Conservation (phyloP, 2,329 filamentous ascomycete genomes). For the Verticillium dahliae region DNA sequence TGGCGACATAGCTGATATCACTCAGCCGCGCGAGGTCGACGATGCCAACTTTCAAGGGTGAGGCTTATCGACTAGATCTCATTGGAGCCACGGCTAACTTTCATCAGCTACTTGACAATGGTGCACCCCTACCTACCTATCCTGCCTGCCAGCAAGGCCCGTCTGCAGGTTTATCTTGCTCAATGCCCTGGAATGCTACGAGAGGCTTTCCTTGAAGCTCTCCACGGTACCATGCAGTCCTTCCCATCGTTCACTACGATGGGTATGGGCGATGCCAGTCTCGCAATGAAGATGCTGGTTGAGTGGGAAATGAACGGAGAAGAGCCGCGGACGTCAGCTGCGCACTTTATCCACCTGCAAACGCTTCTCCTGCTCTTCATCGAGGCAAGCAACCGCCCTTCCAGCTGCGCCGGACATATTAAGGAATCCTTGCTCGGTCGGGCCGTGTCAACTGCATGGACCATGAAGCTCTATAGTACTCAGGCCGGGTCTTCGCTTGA, state of each 20-base stretch:
- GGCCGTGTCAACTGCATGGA: slow-evolving; percentile 60
- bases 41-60: slow-evolving; percentile 40
- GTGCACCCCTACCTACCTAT: slow-evolving; percentile 65
- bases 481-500: slow-evolving; percentile 28
- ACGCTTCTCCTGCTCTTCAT: slow-evolving; percentile 60
- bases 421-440: slow-evolving; percentile 54
- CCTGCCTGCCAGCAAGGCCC: slow-evolving; percentile 49
- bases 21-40: slow-evolving; percentile 28
- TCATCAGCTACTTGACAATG: slow-evolving; percentile 50
- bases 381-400: slow-evolving; percentile 52
- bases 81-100: not conserved
- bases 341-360: slow-evolving; percentile 56
- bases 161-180: slow-evolving; percentile 48
- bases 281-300: slow-evolving; percentile 39
- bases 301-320: slow-evolving; percentile 42
- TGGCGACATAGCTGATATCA: slow-evolving; percentile 25
- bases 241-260: slow-evolving; percentile 29
- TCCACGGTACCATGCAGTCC: slow-evolving; percentile 53
- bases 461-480: slow-evolving; percentile 52
- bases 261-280: slow-evolving; percentile 33
- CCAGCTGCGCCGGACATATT: slow-evolving; percentile 36
- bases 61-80: slow-evolving; percentile 12
- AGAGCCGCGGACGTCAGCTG: slow-evolving; percentile 27
- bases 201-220: slow-evolving; percentile 58
- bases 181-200: slow-evolving; percentile 51